Conservation (phyloP, 192 early-diverging fungal genomes). For the Geranomyces michiganensis region DNA sequence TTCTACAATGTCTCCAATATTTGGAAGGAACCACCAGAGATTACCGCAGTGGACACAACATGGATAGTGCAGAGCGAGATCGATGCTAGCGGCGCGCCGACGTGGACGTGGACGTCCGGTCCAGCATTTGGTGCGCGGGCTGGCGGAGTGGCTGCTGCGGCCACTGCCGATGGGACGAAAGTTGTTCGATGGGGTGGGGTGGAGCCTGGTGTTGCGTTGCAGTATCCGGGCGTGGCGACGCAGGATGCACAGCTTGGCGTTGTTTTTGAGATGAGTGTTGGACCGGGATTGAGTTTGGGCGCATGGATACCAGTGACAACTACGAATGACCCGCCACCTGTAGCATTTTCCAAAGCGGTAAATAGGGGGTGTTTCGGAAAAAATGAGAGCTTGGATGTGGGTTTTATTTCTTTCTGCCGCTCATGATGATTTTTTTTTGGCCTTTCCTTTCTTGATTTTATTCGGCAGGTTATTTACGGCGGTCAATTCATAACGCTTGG, state of each 20-base stretch:
- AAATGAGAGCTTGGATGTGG: no score
- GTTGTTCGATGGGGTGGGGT: slow-evolving; percentile 7
- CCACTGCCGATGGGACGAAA: neutral
- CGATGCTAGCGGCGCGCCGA: neutral
- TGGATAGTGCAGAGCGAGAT: no score
- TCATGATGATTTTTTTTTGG: neutral
- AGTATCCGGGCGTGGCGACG: neutral
- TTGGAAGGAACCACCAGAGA: no score
- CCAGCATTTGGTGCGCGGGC: neutral
- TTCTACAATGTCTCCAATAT: no score
- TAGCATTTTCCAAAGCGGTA: neutral
- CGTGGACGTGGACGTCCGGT: neutral
- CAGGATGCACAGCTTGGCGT: neutral
- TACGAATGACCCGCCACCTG: neutral
- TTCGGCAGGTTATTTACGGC: slow-evolving; percentile 5
- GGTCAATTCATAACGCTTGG: neutral
- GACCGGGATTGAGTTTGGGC: neutral
- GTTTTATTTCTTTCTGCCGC: no score
- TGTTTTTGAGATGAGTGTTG: neutral
- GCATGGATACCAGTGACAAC: neutral
- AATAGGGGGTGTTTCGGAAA: no score
- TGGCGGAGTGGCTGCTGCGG: neutral
- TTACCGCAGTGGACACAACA: no score
- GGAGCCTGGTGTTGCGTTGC: neutral
- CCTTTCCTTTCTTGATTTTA: neutral